These are phyloP conservation scores for Melastoma candidum DNA, from an alignment of 441 rosid genomes.

Conservation along the genomic window DNA sequence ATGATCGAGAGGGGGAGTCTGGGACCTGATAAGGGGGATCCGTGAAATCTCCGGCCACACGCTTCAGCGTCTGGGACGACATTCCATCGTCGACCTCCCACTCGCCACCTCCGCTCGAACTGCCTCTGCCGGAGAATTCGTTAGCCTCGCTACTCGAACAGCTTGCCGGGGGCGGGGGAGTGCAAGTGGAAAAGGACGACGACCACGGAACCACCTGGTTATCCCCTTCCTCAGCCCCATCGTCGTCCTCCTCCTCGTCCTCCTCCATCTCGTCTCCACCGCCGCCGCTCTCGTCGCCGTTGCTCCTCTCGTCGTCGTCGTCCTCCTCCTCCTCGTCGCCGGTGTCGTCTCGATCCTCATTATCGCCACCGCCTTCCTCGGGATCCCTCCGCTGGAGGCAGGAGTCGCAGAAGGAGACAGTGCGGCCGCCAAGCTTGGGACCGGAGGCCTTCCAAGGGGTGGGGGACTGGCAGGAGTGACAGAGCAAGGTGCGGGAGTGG, in stretches of 20 bases:
- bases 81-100: neutral
- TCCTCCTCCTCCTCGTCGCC: constrained; percentile 1
- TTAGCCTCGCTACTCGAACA: constrained; percentile 30
- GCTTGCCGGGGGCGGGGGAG: constrained; percentile 31
- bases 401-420: constrained; percentile 48
- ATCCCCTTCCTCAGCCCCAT: constrained; percentile 32
- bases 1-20: too few species aligned
- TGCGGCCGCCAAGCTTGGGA: constrained; percentile 34
- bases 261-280: constrained; percentile 15
- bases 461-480: constrained; percentile 44
- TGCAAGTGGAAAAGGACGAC: constrained; percentile 11
- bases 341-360: constrained; percentile 3
- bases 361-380: constrained; percentile 4
- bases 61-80: constrained; percentile 5
- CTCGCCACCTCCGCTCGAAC: neutral
- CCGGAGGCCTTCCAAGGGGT: constrained; percentile 86
- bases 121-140: neutral
- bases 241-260: neutral
- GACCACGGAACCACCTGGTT: constrained; percentile 80
- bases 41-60: constrained; percentile 1
- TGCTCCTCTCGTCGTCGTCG: neutral
- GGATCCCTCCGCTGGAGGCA: constrained; percentile 19
- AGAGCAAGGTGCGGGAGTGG: constrained; percentile 65
- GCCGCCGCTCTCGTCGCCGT: neutral
- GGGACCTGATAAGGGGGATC: constrained; percentile 22